Conservation (phyloP, 1,284 basidiomycete genomes). For the Malassezia pachydermatis region DNA sequence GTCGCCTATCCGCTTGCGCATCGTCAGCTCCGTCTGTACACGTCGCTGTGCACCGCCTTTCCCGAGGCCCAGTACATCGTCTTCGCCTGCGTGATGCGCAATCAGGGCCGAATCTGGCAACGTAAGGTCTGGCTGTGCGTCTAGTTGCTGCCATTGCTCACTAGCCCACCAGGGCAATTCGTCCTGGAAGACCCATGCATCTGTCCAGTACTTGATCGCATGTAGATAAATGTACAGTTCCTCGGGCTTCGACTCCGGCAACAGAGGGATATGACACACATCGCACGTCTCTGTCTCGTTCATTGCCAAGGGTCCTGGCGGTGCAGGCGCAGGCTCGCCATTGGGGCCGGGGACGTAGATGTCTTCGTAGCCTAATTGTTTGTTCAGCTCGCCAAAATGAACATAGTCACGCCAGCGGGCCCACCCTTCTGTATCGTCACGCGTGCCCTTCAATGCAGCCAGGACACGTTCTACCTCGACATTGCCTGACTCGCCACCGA, state of each 20-base stretch:
- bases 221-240: constrained; percentile 46
- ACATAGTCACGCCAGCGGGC: constrained; percentile 45
- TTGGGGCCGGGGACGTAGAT: constrained; percentile 38
- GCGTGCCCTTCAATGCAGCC: constrained; percentile 39
- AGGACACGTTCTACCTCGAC: constrained; percentile 38
- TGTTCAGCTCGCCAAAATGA: constrained; percentile 35
- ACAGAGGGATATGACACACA: constrained; percentile 38
- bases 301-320: constrained; percentile 20
- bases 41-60: constrained; percentile 7
- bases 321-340: constrained; percentile 22
- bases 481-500: constrained; percentile 35
- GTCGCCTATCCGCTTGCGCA: neutral
- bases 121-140: neutral
- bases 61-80: neutral
- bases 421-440: constrained; percentile 45
- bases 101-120: constrained; percentile 8
- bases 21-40: neutral
- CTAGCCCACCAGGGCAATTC: constrained; percentile 45
- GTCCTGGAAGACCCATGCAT: constrained; percentile 44
- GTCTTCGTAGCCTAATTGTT: constrained; percentile 31
- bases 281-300: constrained; percentile 27
- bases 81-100: neutral
- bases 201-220: constrained; percentile 47
- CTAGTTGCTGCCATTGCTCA: constrained; percentile 24
- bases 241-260: constrained; percentile 37